Conservation (phyloP, 306 rosid species). For the Vicia sativa region DNA sequence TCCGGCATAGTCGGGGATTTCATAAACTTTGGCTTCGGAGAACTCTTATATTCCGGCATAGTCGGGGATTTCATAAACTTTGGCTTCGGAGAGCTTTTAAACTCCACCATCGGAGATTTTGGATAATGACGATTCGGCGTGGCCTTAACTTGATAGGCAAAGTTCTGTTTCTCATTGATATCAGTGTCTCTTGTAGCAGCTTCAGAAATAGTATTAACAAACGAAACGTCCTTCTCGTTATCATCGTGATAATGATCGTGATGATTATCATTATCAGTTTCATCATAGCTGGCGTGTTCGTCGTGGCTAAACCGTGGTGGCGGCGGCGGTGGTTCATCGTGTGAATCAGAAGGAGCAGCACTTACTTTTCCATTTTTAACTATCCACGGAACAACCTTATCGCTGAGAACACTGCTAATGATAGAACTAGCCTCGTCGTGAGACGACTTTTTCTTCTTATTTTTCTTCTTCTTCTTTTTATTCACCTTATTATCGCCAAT, state of each 20-base stretch:
- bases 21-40: constrained; percentile 5
- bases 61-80: constrained; percentile 13
- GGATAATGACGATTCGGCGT: constrained; percentile 19
- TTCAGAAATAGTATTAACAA: neutral
- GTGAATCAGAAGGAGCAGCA: neutral
- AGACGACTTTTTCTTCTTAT: constrained; percentile 24
- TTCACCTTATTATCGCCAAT: neutral
- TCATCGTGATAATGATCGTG: neutral
- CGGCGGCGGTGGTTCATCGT: neutral
- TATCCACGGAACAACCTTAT: constrained; percentile 34
- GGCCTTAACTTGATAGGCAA: constrained; percentile 10
- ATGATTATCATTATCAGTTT: neutral
- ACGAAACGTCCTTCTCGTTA: neutral
- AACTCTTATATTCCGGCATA: constrained; percentile 2
- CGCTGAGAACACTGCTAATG: constrained; percentile 42
- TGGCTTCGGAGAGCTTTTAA: neutral
- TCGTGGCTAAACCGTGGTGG: neutral
- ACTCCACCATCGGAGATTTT: neutral
- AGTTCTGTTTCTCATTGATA: neutral
- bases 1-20: constrained; percentile 4
- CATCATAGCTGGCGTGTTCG: neutral
- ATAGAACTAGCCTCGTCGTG: constrained; percentile 37
- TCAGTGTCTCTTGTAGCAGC: neutral
- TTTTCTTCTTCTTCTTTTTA: neutral
- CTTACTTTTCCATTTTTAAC: constrained; percentile 40